A percentile compares a stretch with the other conserved stretches of the same genome.
phyloP scores from a whole-genome alignment of 768 basidiomycete species.

The Tulasnella sp. region DNA sequence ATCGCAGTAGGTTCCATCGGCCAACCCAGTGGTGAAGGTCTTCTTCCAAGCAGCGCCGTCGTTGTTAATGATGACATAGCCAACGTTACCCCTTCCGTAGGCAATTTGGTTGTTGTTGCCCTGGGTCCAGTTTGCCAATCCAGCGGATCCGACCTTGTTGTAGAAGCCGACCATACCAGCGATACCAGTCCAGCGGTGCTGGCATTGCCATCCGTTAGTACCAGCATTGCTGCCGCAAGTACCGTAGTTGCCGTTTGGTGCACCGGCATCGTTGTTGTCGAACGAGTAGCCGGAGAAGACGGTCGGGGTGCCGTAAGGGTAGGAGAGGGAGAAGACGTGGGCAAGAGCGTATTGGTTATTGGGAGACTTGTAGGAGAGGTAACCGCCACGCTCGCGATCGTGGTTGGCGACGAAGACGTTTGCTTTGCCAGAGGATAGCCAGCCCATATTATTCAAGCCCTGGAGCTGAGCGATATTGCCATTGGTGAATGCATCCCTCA shows the following conservation, averaged over 20 bases:
- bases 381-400: slow-evolving; percentile 13
- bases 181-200: slow-evolving; percentile 25
- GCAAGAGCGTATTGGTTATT: not conserved
- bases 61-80: slow-evolving; percentile 64
- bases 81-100: slow-evolving; percentile 54
- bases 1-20: slow-evolving; percentile 56
- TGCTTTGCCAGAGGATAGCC: slow-evolving; percentile 46
- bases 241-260: slow-evolving; percentile 45
- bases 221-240: slow-evolving; percentile 22
- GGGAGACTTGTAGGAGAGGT: slow-evolving; percentile 1
- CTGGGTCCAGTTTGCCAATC: slow-evolving; percentile 44
- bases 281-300: slow-evolving; percentile 52
- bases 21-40: slow-evolving; percentile 50
- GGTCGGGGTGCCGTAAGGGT: slow-evolving; percentile 59
- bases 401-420: slow-evolving; percentile 49
- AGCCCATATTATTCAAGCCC: slow-evolving; percentile 35
- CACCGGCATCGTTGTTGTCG: slow-evolving; percentile 42
- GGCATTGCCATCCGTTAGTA: slow-evolving; percentile 22
- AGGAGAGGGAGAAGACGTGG: slow-evolving; percentile 25
- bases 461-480: slow-evolving; percentile 28
- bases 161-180: slow-evolving; percentile 23
- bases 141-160: slow-evolving; percentile 31
- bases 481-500: slow-evolving; percentile 46
- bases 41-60: slow-evolving; percentile 47
- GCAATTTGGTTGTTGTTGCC: slow-evolving; percentile 54